Base-by-base conservation (phyloP, 495 filamentous ascomycete genomes). In the Platismatia glauca region DNA sequence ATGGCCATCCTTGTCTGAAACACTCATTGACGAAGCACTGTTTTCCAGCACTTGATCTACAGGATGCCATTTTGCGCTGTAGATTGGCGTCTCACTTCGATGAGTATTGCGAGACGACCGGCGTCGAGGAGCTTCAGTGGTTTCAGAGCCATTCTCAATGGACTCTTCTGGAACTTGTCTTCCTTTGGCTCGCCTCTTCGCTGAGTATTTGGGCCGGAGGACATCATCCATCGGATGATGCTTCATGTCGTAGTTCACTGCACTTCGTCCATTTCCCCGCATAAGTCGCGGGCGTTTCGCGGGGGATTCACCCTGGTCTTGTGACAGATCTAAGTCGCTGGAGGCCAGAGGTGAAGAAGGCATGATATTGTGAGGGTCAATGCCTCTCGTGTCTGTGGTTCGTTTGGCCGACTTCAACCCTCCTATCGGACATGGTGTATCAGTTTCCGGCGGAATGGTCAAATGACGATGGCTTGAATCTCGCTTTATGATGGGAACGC, bases 181-280 rank as follows among this genome's bases (percentile, higher is more conserved):
- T 37, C 22, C 41, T n/a, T 13, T 41, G 7, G 55, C 41, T 41
- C 39, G 61, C 7, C 52, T 46, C 44, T 41, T 57, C 11, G 59
- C 59, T 15, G 72, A 65, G 4, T 43, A 62, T 15, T 41, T 61
- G 4, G 71, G 72, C 29, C 62, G 53, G 18, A 69, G 50, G 18
- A 67, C 44, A 31, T 68, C 67, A 43, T 72, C 73, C 67, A 75
- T 71, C 24, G 73, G 73, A 63, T 75, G 73, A 33, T 67, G 71
- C 62, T 70, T 70, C 63, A 66, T 60, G 27, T 74, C 70, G 52
- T 75, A 75, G 35, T 39, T 62, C 18, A 52, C 46, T 8, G 41
- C 15, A n/a, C 29, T 57, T 9, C 33, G 55, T 31, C 29, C 39
- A 18, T 43, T 8, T 31, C 22, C 13, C 6, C 55, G 59, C 12